Conservation (phyloP, 331 rosid species). For the Malus hybrid region DNA sequence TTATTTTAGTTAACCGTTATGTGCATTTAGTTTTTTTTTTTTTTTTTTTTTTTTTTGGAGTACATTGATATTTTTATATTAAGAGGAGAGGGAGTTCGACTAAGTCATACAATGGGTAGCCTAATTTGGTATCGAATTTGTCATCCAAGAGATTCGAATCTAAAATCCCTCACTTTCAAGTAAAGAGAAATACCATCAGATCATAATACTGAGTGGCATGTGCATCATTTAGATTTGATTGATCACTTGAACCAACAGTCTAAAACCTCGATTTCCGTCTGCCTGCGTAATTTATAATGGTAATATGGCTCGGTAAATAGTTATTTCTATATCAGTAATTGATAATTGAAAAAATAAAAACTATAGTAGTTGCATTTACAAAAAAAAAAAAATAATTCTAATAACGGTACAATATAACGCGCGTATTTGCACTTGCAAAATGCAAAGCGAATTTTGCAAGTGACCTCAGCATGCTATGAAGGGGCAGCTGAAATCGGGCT, state of each 20-base stretch:
- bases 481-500: slow-evolving; percentile 17
- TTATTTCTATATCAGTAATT: too few relatives aligned
- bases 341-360: too few relatives aligned
- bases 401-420: too few relatives aligned
- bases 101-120: too few relatives aligned
- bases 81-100: rapidly evolving
- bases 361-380: background rate
- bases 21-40: background rate
- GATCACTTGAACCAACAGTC: background rate
- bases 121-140: too few relatives aligned
- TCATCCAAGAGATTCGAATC: rapidly evolving
- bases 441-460: too few relatives aligned
- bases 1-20: background rate
- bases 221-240: background rate
- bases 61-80: too few relatives aligned
- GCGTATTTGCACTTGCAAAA: too few relatives aligned
- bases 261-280: background rate
- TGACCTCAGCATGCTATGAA: slow-evolving; percentile 8
- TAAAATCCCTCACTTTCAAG: rapidly evolving
- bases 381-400: background rate
- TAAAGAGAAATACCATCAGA: too few relatives aligned
- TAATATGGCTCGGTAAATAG: background rate
- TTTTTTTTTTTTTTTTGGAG: too few relatives aligned
- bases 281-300: background rate
- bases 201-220: too few relatives aligned